Evolutionary conservation across 306 rosid genomes (phyloP).

Genomic region (Oxytropis ochrocephala): DNA sequence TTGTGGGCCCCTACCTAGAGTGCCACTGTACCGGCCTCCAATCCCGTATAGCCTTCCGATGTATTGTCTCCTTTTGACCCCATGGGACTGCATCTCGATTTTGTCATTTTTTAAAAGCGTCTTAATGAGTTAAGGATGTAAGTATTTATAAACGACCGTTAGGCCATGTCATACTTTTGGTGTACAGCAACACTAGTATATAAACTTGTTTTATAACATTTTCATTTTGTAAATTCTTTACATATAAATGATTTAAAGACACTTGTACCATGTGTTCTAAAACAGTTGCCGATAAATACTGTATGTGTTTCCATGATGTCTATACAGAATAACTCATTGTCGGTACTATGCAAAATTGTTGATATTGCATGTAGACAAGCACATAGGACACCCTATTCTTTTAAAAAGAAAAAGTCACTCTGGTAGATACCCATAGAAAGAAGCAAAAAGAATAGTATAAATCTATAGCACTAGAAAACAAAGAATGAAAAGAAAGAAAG

Average conservation of each 20-base stretch:
- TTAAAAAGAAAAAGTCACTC: conserved; percentile 20
- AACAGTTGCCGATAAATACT: neutral
- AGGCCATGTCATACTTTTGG: no score
- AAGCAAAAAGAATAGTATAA: conserved; percentile 26
- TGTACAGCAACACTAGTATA: no score
- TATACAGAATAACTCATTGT: neutral
- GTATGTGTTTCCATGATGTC: neutral
- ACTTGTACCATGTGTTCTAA: neutral
- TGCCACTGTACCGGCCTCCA: no score
- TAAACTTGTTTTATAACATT: no score
- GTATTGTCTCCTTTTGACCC: no score
- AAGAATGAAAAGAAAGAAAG: conserved; percentile 12
- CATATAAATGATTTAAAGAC: neutral
- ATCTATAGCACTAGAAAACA: conserved; percentile 14
- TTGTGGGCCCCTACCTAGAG: no score
- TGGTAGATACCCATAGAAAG: conserved; percentile 7
- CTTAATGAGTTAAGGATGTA: no score
- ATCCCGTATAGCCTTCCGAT: no score
- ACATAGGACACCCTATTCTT: conserved; percentile 17
- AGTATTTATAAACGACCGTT: no score
- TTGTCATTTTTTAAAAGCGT: no score
- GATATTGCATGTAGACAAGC: conserved; percentile 23
- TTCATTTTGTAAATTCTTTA: neutral
- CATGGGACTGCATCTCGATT: no score
- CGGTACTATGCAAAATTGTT: neutral